These are phyloP conservation scores for Cryphonectria nitschkei DNA, from an alignment of 2,329 filamentous ascomycete species.

Conservation along the genomic window DNA sequence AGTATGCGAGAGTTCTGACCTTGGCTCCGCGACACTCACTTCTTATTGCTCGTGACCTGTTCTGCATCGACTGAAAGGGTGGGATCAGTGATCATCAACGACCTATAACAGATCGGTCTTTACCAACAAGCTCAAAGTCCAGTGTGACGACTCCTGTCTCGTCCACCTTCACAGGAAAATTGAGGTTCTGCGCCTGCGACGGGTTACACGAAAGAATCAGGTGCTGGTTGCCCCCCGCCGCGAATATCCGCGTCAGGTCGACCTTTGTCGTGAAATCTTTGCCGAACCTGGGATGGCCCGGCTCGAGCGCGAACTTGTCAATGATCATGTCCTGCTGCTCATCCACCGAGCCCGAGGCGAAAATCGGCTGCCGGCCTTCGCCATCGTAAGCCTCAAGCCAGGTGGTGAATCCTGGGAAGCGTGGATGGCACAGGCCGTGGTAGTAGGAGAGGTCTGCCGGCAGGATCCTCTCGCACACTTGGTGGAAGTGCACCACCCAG, in stretches of 20 bases:
- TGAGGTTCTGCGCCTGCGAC: background rate
- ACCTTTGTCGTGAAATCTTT: background rate
- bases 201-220: background rate
- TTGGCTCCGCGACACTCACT: too few species aligned
- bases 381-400: conserved; percentile 9
- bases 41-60: too few species aligned
- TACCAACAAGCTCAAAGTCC: conserved; percentile 11
- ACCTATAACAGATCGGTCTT: background rate
- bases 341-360: conserved; percentile 1
- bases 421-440: conserved; percentile 17
- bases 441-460: conserved; percentile 8
- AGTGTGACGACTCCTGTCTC: conserved; percentile 10
- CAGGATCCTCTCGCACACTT: background rate
- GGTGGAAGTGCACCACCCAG: conserved; percentile 13
- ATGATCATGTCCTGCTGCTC: conserved; percentile 13
- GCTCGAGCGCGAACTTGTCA: background rate
- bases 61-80: too few species aligned
- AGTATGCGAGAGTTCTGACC: too few species aligned
- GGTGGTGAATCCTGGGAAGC: conserved; percentile 12
- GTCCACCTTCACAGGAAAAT: conserved; percentile 15
- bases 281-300: background rate
- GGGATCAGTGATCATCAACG: background rate
- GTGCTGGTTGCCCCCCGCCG: background rate
- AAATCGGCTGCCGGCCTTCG: background rate
- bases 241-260: background rate